phyloP scores from a whole-genome alignment of 768 basidiomycete genomes.

The Amanita exitialis region DNA sequence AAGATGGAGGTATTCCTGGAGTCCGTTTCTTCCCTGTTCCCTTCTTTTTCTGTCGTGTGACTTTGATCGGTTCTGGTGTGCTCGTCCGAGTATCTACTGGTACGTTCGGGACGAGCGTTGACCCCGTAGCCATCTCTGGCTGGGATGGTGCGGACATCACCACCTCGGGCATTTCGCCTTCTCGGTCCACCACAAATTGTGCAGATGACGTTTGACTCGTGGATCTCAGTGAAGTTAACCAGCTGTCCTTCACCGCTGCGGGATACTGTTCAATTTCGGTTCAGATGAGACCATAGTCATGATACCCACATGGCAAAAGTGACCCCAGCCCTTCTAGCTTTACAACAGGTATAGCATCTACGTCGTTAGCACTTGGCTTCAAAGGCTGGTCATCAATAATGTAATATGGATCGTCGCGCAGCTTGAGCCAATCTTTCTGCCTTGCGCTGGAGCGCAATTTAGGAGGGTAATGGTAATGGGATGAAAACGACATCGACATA shows the following conservation, averaged over 20 bases:
- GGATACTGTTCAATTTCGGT: background rate
- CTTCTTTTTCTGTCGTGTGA: conserved; percentile 62
- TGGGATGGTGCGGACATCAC: conserved; percentile 10
- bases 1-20: conserved; percentile 8
- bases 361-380: conserved; percentile 37
- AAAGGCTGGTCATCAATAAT: conserved; percentile 55
- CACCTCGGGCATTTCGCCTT: conserved; percentile 78
- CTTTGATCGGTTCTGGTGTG: conserved; percentile 66
- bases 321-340: conserved; percentile 65
- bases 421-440: conserved; percentile 66
- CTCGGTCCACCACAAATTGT: conserved; percentile 59
- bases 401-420: conserved; percentile 88
- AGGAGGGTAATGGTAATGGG: background rate
- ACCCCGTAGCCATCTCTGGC: conserved; percentile 17
- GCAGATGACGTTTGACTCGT: conserved; percentile 28
- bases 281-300: background rate
- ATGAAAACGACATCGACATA: conserved; percentile 20
- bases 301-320: conserved; percentile 19
- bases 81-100: conserved; percentile 35
- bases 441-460: conserved; percentile 41
- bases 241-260: conserved; percentile 21
- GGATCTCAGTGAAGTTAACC: conserved; percentile 35
- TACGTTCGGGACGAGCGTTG: conserved; percentile 32
- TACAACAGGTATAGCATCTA: conserved; percentile 92
- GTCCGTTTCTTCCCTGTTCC: conserved; percentile 56